These are phyloP conservation scores for Cruciata laevipes DNA, from an alignment of 257 asterid species.

Conservation along the genomic window DNA sequence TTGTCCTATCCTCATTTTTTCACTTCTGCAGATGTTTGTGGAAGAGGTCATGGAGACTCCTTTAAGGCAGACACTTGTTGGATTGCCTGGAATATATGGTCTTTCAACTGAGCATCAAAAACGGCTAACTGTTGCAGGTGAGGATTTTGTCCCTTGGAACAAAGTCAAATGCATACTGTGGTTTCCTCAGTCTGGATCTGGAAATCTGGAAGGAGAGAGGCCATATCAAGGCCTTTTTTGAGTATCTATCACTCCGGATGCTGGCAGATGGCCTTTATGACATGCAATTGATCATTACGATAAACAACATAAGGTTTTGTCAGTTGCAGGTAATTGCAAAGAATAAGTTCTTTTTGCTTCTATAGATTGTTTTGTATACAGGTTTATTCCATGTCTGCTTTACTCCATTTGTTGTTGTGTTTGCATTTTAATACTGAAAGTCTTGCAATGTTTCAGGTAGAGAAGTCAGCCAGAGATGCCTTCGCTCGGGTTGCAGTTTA, in stretches of 20 bases:
- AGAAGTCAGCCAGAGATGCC: conserved; percentile 61
- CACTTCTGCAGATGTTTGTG: no score
- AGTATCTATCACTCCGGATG: conserved; percentile 61
- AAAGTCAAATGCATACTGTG: conserved; percentile 65
- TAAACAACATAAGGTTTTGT: conserved; percentile 78
- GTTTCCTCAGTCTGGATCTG: conserved; percentile 64
- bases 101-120: no score
- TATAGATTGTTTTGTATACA: no score
- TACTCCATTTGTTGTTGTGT: background rate
- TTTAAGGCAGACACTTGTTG: no score
- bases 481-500: no score
- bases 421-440: background rate
- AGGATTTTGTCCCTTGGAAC: conserved; percentile 48
- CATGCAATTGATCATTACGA: conserved; percentile 53
- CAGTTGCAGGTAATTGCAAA: conserved; percentile 55
- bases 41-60: no score
- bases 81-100: no score
- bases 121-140: no score
- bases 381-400: background rate
- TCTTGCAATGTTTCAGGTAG: conserved; percentile 50
- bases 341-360: no score
- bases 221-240: conserved; percentile 43
- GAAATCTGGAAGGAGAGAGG: conserved; percentile 36
- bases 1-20: no score
- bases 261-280: conserved; percentile 49